Conservation (phyloP, 2,329 filamentous ascomycete genomes). For the Aspergillus uvarum region DNA sequence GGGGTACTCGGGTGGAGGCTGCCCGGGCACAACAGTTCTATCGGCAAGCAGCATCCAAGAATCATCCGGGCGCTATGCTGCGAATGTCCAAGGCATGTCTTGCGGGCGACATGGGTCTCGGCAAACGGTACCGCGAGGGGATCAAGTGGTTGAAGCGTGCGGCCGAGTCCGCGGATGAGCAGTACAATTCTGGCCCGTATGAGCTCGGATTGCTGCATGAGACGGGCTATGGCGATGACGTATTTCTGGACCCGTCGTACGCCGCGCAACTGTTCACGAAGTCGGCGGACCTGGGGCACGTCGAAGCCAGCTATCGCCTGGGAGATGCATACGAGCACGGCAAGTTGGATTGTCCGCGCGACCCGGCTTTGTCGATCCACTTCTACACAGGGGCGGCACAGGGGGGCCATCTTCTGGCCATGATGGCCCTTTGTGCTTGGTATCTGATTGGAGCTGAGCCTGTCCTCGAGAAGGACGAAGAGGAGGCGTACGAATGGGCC, state of each 20-base stretch:
- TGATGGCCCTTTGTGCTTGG: slow-evolving; percentile 99
- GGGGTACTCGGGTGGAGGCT: slow-evolving; percentile 88
- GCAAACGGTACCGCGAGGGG: slow-evolving; percentile 83
- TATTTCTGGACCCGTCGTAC: slow-evolving; percentile 87
- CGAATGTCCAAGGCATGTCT: slow-evolving; percentile 88
- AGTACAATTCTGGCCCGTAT: slow-evolving; percentile 92
- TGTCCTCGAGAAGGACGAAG: slow-evolving; percentile 89
- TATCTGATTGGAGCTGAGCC: slow-evolving; percentile 95
- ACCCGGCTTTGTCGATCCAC: slow-evolving; percentile 90
- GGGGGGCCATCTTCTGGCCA: slow-evolving; percentile 76
- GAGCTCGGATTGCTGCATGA: slow-evolving; percentile 87
- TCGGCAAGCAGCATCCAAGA: slow-evolving; percentile 84
- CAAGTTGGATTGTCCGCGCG: slow-evolving; percentile 78
- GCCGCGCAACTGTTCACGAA: slow-evolving; percentile 93
- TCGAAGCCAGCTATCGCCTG: slow-evolving; percentile 80
- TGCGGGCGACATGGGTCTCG: slow-evolving; percentile 79
- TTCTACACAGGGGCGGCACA: slow-evolving; percentile 95
- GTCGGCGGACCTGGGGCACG: slow-evolving; percentile 85
- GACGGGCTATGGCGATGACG: slow-evolving; percentile 87
- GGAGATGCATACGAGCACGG: slow-evolving; percentile 98
- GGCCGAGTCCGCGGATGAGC: slow-evolving; percentile 79
- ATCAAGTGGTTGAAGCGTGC: slow-evolving; percentile 96
- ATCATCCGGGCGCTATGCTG: slow-evolving; percentile 92
- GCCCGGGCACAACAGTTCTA: slow-evolving; percentile 93
- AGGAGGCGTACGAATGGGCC: slow-evolving; percentile 96